Base-by-base conservation (phyloP, 2,329 filamentous ascomycete species). In the Xylaria hypoxylon region DNA sequence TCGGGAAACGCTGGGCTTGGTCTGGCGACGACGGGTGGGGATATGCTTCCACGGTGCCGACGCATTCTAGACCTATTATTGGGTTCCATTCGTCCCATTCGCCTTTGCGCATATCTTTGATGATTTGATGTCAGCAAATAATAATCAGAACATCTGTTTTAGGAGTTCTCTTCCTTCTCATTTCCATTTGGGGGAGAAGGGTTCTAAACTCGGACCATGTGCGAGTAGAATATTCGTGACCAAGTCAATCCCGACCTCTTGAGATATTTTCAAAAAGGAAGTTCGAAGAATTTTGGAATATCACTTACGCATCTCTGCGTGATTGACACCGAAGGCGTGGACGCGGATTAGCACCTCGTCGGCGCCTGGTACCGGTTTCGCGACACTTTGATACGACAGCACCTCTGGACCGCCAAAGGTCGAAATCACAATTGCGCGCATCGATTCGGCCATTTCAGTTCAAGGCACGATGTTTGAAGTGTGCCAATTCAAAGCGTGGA, bases 281-380 rank as follows among this genome's bases (percentile, higher is more conserved):
- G 15, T 8, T 8, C 7, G 24, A 3, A 8, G n/a, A 11, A 4
- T 7, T 11, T 11, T 1, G 6, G 10, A 33, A 38, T 17, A 24
- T 11, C 13, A 66, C 64, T 59, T 62, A 66, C 64, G 79, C 77
- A 81, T 81, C 69, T 83, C 81, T 8, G 81, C 81, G 64, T 82
- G 80, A 67, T 83, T 82, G 45, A 82, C 67, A 2, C 80, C 80
- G 53, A 83, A 83, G 8, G 80, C 80, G 65, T 76, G 73, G 45
- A 82, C 75, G 64, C 74, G 66, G 68, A 81, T 74, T 15, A 80
- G 68, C 1, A 76, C 76, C 45, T 78, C 66, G 58, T 77, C 77
- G 1, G 48, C 42, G 17, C 59, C 45, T 5, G 78, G 75, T 1
- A 59, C 50, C 7, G 78, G 76, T 53, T 74, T 76, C n/a, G 71